Evolutionary conservation across 2,329 filamentous ascomycete genomes (phyloP), one percentile per base, ranked within the genome.

Genomic region (Ophiostoma populinum): DNA sequence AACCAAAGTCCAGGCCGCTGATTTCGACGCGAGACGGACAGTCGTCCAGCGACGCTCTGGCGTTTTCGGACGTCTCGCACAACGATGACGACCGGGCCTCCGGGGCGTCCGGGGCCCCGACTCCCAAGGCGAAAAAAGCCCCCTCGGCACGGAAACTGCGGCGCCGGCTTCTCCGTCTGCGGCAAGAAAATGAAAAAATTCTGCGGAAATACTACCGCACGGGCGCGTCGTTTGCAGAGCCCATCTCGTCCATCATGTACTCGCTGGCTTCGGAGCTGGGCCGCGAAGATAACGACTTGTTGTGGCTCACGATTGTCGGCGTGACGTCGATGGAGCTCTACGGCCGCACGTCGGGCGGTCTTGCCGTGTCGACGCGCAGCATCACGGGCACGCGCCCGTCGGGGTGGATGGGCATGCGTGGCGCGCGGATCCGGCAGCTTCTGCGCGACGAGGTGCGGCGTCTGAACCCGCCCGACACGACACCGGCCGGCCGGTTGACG

Each of bases 241-340:
- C 90, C 1, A 81, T 95, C 37, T 90, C 86, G 0, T 92, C 86
- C 1, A 77, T 95, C 59, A 71, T 94, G 50, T 98, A 95, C 55
- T 92, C 85, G 1, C 65, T 98, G 11, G 90, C 87, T 2, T 93
- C 86, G 1, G 90, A 95, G 50, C 70, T 98, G 6, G 90, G 90
- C 42, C 79, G 86, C 35, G 90, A 95, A 62, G 87, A 95, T 54
- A 98, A 95, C 48, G 86, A 98, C 48, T 64, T 95, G 16, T 65
- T 98, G 11, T 98, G 90, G 90, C 67, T 93, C 39, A 75, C 85
- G 6, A 93, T 95, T 48, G 82, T 98, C 18, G 90, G 90, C 6
- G 82, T 93, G 24, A 85, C 80, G n/a, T 92, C 85, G 12, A 76
- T 92, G 56, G 86, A 94, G 51, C 67, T 94, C 1, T 92, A 90